phyloP scores from a whole-genome alignment of 192 early-diverging fungal genomes.

The Dissophora ornata region DNA sequence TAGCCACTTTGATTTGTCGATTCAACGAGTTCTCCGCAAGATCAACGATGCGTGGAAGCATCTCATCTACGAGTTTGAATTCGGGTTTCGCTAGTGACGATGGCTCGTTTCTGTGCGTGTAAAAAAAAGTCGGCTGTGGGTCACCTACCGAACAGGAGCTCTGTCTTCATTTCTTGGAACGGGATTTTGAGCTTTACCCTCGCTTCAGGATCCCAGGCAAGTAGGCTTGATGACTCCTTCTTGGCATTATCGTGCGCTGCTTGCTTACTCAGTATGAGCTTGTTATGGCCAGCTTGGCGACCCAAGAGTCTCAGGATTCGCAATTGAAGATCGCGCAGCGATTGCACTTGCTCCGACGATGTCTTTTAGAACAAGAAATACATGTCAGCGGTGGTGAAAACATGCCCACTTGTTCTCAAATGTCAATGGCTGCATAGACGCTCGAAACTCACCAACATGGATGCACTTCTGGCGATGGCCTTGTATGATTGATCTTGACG shows the following conservation, averaged over 20 bases:
- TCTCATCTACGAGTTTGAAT: slow-evolving; percentile 75
- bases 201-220: slow-evolving; percentile 79
- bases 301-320: slow-evolving; percentile 74
- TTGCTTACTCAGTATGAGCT: slow-evolving; percentile 44
- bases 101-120: too few relatives aligned
- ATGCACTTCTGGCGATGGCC: slow-evolving; percentile 13
- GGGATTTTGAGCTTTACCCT: slow-evolving; percentile 69
- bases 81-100: too few relatives aligned
- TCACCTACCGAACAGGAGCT: slow-evolving; percentile 71
- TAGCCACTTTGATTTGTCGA: slow-evolving; percentile 79
- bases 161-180: slow-evolving; percentile 73
- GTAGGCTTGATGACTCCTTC: slow-evolving; percentile 38
- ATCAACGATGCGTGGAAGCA: slow-evolving; percentile 80
- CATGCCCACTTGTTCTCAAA: not conserved
- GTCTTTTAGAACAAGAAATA: slow-evolving; percentile 5
- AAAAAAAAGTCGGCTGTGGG: not conserved
- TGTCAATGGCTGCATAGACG: not conserved
- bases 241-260: slow-evolving; percentile 3
- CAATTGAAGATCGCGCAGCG: slow-evolving; percentile 65
- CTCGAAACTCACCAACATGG: slow-evolving; percentile 5
- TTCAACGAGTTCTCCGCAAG: slow-evolving; percentile 80
- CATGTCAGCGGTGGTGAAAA: too few relatives aligned
- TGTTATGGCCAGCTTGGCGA: slow-evolving; percentile 69
- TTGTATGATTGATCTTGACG: slow-evolving; percentile 10
- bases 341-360: slow-evolving; percentile 34